Evolutionary conservation across 108 stramenopile species (phyloP), one percentile per base, ranked within the genome.

Genomic region (Cyclostephanos tholiformis): DNA sequence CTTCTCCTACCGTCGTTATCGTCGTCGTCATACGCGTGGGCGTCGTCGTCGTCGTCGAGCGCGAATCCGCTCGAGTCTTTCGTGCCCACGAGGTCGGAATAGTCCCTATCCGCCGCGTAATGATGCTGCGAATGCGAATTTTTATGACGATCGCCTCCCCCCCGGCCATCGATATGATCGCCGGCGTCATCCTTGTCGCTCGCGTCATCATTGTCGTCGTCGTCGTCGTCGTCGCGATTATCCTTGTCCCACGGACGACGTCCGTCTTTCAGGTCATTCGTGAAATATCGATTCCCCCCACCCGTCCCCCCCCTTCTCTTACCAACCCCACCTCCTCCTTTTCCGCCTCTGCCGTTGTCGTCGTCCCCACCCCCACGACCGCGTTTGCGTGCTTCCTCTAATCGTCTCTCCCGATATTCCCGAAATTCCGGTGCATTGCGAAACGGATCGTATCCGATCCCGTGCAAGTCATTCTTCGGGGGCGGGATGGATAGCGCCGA

Each of bases 11-110:
- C 38, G 13, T 38, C 64, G 50, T 51, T 32, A 17, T 74, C 72
- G 50, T 73, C 77, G 22, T 85, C 69, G 50, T 90, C 82, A 70
- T 91, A 92, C 11, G 87, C 89, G 75, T 95, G 87, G 22, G 73
- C 51, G 58, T 95, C 94, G 26, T 91, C 94, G 68, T 92, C 94
- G 49, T 95, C 94, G 50, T 87, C 82, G 20, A 95, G 72, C 11
- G 94, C 89, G 76, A 95, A 95, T 38, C 94, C 94, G 63, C 86
- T 89, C 8, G 82, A 85, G 1, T 86, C 81, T 43, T 78, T 85
- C 20, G 76, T 77, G 2, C 94, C 94, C 12, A 95, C 88, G 77
- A 94, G 89, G 58, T 94, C 89, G 67, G 79, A 55, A 63, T 79
- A 73, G 55, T 84, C 77, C 2, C 53, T 66, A 70, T 87, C 84